These are phyloP conservation scores for Pelagomonas calceolata DNA, from an alignment of 108 stramenopile genomes.

Conservation along the genomic window DNA sequence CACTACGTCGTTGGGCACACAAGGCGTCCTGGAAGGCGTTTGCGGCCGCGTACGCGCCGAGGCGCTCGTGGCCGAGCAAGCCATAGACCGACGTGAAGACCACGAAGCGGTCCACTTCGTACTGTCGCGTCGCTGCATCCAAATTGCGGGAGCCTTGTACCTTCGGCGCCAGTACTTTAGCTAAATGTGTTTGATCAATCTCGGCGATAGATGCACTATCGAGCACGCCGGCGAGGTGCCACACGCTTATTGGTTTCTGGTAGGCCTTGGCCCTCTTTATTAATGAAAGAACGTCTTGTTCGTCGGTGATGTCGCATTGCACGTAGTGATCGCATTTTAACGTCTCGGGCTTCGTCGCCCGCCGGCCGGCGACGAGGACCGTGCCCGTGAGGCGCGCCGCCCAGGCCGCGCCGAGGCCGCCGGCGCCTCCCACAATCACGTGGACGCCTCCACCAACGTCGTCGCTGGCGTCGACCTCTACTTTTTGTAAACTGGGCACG, in stretches of 20 bases:
- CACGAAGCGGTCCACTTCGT: neutral
- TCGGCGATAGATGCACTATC: neutral
- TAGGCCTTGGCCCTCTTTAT: no score
- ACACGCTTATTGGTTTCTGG: neutral
- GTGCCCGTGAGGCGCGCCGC: neutral
- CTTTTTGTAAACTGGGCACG: no score
- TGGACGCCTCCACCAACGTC: neutral
- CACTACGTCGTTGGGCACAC: conserved; percentile 1
- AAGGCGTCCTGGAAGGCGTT: conserved; percentile 13
- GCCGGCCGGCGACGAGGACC: neutral
- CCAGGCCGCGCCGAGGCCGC: neutral
- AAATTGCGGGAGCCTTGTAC: neutral
- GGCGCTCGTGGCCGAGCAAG: neutral
- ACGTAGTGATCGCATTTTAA: no score
- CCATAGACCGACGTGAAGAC: neutral
- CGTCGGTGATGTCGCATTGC: no score
- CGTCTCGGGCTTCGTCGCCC: neutral
- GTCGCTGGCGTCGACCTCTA: neutral
- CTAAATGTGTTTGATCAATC: neutral
- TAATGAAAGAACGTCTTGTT: no score
- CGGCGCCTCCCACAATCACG: neutral
- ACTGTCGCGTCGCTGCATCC: neutral
- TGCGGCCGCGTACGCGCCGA: conserved; percentile 3
- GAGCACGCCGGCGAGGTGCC: neutral
- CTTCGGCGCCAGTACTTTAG: neutral